A percentile compares a stretch with the other conserved stretches of the same genome.
Conservation (phyloP, 768 basidiomycete species). For the Tephrocybe rancida region DNA sequence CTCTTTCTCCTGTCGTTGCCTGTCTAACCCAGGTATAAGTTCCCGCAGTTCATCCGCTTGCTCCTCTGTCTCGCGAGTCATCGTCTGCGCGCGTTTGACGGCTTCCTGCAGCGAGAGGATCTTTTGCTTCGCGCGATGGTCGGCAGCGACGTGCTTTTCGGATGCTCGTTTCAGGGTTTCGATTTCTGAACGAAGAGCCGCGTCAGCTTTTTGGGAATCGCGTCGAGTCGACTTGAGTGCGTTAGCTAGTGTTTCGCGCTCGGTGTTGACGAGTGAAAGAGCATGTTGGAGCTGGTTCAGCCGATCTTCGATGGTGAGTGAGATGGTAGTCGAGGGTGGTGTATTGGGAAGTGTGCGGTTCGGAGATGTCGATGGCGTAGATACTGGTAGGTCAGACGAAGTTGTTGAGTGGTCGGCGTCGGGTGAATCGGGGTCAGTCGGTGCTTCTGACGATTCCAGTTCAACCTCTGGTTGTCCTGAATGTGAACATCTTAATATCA, state of each 20-base stretch:
- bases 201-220: slow-evolving; percentile 83
- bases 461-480: slow-evolving; percentile 21
- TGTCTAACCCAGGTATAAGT: slow-evolving; percentile 42
- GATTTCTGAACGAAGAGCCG: slow-evolving; percentile 81
- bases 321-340: slow-evolving; percentile 31
- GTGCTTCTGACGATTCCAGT: slow-evolving; percentile 29
- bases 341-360: slow-evolving; percentile 33
- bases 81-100: slow-evolving; percentile 74
- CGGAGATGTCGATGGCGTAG: slow-evolving; percentile 45
- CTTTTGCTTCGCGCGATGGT: slow-evolving; percentile 84
- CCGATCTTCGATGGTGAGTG: slow-evolving; percentile 67
- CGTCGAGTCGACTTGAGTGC: slow-evolving; percentile 79
- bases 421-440: slow-evolving; percentile 37
- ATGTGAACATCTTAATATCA: not conserved
- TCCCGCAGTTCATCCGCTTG: slow-evolving; percentile 48
- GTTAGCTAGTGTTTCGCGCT: slow-evolving; percentile 67
- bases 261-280: slow-evolving; percentile 61
- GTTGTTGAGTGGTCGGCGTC: slow-evolving; percentile 28
- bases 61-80: slow-evolving; percentile 47
- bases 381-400: slow-evolving; percentile 33
- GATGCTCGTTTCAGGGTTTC: slow-evolving; percentile 81
- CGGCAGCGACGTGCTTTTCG: slow-evolving; percentile 75
- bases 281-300: slow-evolving; percentile 65
- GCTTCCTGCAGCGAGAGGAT: slow-evolving; percentile 88
- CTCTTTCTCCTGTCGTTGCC: slow-evolving; percentile 42